Conservation (phyloP, 768 basidiomycete species). For the Suillus subalutaceus region DNA sequence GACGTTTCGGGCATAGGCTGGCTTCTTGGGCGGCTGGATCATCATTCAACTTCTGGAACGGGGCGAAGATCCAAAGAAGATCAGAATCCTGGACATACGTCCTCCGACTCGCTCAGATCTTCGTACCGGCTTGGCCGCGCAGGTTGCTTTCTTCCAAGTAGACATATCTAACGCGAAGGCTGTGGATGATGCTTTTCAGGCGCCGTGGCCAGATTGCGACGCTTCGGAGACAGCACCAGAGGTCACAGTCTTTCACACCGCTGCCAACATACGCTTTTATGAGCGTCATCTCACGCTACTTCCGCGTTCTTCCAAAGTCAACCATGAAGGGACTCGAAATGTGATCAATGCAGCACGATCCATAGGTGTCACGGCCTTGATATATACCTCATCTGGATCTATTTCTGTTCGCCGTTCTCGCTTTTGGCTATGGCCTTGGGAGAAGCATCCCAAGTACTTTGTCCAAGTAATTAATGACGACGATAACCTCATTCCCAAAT, state of each 20-base stretch:
- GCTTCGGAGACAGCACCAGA: slow-evolving; percentile 27
- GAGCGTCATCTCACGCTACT: slow-evolving; percentile 59
- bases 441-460: slow-evolving; percentile 55
- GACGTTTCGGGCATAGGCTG: slow-evolving; percentile 46
- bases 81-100: slow-evolving; percentile 71
- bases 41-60: slow-evolving; percentile 66
- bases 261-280: slow-evolving; percentile 78
- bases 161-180: slow-evolving; percentile 59
- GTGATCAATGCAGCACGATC: slow-evolving; percentile 59
- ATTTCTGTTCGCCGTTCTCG: slow-evolving; percentile 58
- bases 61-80: slow-evolving; percentile 67
- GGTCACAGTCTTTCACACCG: slow-evolving; percentile 76
- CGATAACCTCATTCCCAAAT: slow-evolving; percentile 51
- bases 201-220: slow-evolving; percentile 54
- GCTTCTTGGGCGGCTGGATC: slow-evolving; percentile 81
- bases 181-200: slow-evolving; percentile 61
- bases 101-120: slow-evolving; percentile 61
- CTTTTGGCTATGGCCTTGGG: slow-evolving; percentile 79
- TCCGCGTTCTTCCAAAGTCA: slow-evolving; percentile 59
- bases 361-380: slow-evolving; percentile 56
- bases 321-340: slow-evolving; percentile 69
- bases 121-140: slow-evolving; percentile 49
- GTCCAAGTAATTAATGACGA: slow-evolving; percentile 70
- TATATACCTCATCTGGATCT: slow-evolving; percentile 79
- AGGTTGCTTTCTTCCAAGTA: slow-evolving; percentile 59